phyloP scores from a whole-genome alignment of 192 early-diverging fungal genomes.

The Gigaspora rosea region DNA sequence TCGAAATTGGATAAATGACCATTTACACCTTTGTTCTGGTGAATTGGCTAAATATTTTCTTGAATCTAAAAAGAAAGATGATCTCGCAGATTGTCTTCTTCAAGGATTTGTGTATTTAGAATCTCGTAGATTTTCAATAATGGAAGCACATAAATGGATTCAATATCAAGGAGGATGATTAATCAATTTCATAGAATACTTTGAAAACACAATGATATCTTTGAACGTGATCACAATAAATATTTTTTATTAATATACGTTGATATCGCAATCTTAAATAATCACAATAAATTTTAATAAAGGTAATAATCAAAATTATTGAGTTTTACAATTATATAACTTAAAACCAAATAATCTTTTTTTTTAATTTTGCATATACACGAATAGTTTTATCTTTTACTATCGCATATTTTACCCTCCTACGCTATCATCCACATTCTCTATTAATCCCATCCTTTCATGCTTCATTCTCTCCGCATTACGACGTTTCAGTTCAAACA shows the following conservation, averaged over 20 bases:
- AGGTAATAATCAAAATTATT: too few relatives aligned
- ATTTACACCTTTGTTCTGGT: background rate
- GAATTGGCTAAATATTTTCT: background rate
- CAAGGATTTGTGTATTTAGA: constrained; percentile 10
- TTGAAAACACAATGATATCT: too few relatives aligned
- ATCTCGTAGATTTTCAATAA: background rate
- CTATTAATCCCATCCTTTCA: constrained; percentile 22
- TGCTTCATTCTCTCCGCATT: constrained; percentile 37
- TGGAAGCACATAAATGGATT: background rate
- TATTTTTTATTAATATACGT: too few relatives aligned
- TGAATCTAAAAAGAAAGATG: constrained; percentile 14
- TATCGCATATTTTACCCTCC: too few relatives aligned
- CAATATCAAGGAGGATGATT: background rate
- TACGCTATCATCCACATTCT: background rate
- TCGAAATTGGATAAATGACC: constrained; percentile 7
- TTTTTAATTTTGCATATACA: too few relatives aligned
- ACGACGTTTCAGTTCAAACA: constrained; percentile 62
- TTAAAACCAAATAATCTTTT: too few relatives aligned
- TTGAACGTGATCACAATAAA: too few relatives aligned
- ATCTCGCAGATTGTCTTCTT: constrained; percentile 6
- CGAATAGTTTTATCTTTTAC: too few relatives aligned
- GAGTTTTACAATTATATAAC: too few relatives aligned
- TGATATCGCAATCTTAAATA: too few relatives aligned
- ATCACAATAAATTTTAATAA: too few relatives aligned
- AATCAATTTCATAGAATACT: background rate